Percentiles rank a stretch among this genome's conserved stretches.
Evolutionary conservation across 495 filamentous ascomycete species (phyloP).

Genomic region (Penicillium desertorum): DNA sequence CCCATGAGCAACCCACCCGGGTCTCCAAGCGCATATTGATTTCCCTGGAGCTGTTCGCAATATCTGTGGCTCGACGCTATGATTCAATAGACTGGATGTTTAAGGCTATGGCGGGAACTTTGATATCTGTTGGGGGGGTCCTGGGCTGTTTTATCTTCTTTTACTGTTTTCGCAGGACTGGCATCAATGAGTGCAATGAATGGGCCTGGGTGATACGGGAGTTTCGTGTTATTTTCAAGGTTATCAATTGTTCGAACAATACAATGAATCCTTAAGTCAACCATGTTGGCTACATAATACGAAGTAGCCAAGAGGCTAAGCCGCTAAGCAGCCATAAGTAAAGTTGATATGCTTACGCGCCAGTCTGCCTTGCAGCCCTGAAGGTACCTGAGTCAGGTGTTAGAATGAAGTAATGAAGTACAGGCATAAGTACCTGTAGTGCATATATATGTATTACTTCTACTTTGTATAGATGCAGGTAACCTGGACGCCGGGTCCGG

Average conservation of each 20-base stretch:
- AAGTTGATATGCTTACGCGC: neutral
- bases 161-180: constrained; percentile 13
- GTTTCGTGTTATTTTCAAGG: constrained; percentile 16
- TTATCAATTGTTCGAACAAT: constrained; percentile 13
- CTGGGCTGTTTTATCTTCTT: constrained; percentile 5
- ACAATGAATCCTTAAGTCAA: constrained; percentile 13
- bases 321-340: neutral
- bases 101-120: constrained; percentile 7
- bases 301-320: constrained; percentile 1
- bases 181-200: constrained; percentile 33
- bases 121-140: constrained; percentile 8
- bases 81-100: constrained; percentile 11
- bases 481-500: neutral
- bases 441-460: too few relatives aligned
- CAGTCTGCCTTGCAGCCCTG: constrained; percentile 3
- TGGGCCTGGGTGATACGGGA: constrained; percentile 9
- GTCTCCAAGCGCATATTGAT: neutral
- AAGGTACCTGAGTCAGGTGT: neutral
- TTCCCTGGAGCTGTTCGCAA: neutral
- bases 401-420: neutral
- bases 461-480: neutral
- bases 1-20: constrained; percentile 9
- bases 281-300: constrained; percentile 10
- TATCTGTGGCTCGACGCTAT: constrained; percentile 2
- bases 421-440: neutral